A percentile compares a stretch with the other conserved stretches of the same genome.
phyloP scores from a whole-genome alignment of 2,329 filamentous ascomycete genomes.

The Neofusicoccum sp. region DNA sequence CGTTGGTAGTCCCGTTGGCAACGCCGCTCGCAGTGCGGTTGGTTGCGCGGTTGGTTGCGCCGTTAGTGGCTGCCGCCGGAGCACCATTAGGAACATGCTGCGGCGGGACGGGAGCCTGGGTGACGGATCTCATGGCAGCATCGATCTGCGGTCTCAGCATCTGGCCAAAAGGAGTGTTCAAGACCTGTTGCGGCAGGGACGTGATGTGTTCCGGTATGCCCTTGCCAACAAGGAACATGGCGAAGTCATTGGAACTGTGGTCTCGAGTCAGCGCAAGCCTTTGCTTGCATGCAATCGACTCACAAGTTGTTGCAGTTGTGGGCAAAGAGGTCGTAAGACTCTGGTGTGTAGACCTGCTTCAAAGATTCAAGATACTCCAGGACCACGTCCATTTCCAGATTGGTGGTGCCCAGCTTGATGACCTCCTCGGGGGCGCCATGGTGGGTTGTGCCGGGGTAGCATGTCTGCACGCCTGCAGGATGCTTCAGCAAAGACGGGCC shows the following conservation, averaged over 20 bases:
- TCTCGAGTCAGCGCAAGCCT: background rate
- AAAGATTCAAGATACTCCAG: slow-evolving; percentile 85
- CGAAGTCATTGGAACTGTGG: slow-evolving; percentile 72
- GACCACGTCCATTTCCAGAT: slow-evolving; percentile 76
- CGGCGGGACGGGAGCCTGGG: slow-evolving; percentile 54
- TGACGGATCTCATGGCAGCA: slow-evolving; percentile 60
- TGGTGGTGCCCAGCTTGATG: slow-evolving; percentile 71
- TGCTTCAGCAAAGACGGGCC: background rate
- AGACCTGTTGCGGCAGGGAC: slow-evolving; percentile 78
- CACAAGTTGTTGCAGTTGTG: slow-evolving; percentile 97
- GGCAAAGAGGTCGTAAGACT: slow-evolving; percentile 83
- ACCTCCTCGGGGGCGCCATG: slow-evolving; percentile 80
- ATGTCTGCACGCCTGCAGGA: slow-evolving; percentile 62
- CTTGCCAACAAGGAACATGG: slow-evolving; percentile 83
- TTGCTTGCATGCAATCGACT: background rate
- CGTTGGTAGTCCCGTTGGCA: background rate
- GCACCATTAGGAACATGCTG: slow-evolving; percentile 25
- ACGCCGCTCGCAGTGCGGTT: slow-evolving; percentile 6
- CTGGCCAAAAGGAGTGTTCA: slow-evolving; percentile 82
- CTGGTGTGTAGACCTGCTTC: slow-evolving; percentile 75
- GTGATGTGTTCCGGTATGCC: slow-evolving; percentile 86
- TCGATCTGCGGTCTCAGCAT: slow-evolving; percentile 81
- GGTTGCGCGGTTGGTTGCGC: slow-evolving; percentile 20
- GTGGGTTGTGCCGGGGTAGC: slow-evolving; percentile 78
- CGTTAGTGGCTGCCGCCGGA: slow-evolving; percentile 21